Conservation (phyloP, 176 grass and related monocot genomes). For the Aegilops umbellulata region DNA sequence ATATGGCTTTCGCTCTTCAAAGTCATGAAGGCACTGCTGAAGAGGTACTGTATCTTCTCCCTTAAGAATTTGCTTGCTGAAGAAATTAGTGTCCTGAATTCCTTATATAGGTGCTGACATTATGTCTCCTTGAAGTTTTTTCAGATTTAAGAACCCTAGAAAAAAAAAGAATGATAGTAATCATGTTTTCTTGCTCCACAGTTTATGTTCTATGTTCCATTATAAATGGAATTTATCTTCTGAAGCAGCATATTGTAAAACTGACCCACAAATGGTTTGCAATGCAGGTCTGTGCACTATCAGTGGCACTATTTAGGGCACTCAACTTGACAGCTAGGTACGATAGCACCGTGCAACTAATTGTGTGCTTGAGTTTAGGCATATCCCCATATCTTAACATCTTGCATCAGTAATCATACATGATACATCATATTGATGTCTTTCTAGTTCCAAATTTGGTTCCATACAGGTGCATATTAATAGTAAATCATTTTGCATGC, state of each 20-base stretch:
- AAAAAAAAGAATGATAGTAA: background rate
- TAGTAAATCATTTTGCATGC: background rate
- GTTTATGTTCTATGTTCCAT: constrained; percentile 19
- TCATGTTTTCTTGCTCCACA: constrained; percentile 9
- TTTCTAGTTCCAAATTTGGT: constrained; percentile 13
- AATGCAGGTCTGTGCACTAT: constrained; percentile 83
- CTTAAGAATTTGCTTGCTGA: constrained; percentile 12
- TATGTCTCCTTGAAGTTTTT: background rate
- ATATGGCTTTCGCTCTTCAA: constrained; percentile 84
- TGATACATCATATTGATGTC: background rate
- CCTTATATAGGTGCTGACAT: background rate
- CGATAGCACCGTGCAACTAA: background rate
- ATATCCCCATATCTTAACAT: constrained; percentile 10
- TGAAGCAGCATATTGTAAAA: background rate
- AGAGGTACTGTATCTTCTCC: constrained; percentile 54
- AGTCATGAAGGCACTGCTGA: constrained; percentile 69
- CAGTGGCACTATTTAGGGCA: constrained; percentile 89
- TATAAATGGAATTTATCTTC: constrained; percentile 1
- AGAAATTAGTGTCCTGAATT: background rate
- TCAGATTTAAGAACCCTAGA: constrained; percentile 5
- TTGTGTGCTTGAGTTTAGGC: constrained; percentile 8
- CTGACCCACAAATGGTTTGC: constrained; percentile 30
- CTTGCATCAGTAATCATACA: constrained; percentile 1
- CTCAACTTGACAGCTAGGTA: constrained; percentile 93
- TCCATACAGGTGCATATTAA: background rate